Base-by-base conservation (phyloP, 345 rosid genomes). In the Ricinus communis region DNA sequence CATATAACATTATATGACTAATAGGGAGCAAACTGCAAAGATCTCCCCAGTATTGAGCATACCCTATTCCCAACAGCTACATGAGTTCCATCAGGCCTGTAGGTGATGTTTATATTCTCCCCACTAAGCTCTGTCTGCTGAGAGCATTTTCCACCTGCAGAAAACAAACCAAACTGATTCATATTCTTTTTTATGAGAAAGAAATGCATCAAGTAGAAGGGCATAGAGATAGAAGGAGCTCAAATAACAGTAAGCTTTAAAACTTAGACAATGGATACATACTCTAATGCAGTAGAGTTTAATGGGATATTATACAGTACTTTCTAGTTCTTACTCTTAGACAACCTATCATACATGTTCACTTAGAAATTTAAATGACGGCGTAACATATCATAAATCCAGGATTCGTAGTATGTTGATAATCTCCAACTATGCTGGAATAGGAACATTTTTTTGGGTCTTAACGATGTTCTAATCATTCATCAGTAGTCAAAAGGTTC, bases 21-120 rank as follows among this genome's bases (percentile, higher is more conserved):
- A 15, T 10, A 64, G 28, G 3, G 38, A 24, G n/a, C 10, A 41
- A 43, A 47, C n/a, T n/a, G n/a, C 11, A 41, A 43, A 47, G 13
- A 14, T 22, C 53, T 45, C 25, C 33, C 33, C 69, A 59, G 2
- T 64, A 1, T n/a, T 78, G 67, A 61, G 62, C 82, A 75, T 90
- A 95, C 99, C 96, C 94, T 87, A 79, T 92, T 95, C 61, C 99
- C 99, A 77, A 95, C 94, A 73, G 98, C 99, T 56, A 90, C 57
- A 59, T 92, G 98, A 19, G 96, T 88, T 51, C 97, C 97, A 41
- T 95, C 99, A 74, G 97, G 97, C 84, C 84, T 89, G 71, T 90
- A 95, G 62, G 99, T 92, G 66, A 95, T 95, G 84, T 95, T 95
- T 69, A 95, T 95, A 81, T 95, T 95, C 78, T 95, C 99, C 62